Conservation (phyloP, 805 yeast genomes). For the Metschnikowia arizonensis region DNA sequence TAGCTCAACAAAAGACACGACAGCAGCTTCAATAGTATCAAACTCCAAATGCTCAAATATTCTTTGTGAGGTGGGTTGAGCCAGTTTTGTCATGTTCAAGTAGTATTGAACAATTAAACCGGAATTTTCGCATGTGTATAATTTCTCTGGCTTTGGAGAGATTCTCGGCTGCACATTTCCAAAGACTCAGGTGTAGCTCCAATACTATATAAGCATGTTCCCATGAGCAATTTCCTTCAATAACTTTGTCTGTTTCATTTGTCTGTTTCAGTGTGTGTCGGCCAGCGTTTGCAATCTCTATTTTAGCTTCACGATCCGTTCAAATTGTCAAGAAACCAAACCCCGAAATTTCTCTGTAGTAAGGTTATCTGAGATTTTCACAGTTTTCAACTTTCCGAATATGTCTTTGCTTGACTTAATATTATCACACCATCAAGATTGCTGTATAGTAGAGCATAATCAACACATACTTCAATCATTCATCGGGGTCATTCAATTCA, state of each 20-base stretch:
- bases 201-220: conserved; percentile 13
- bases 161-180: conserved; percentile 22
- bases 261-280: conserved; percentile 18
- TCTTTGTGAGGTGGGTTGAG: conserved; percentile 12
- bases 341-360: conserved; percentile 56
- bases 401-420: conserved; percentile 27
- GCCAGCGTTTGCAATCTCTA: conserved; percentile 15
- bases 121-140: conserved; percentile 16
- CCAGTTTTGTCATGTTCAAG: neutral
- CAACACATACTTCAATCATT: conserved; percentile 56
- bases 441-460: conserved; percentile 69
- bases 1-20: conserved; percentile 10
- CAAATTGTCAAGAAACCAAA: conserved; percentile 36
- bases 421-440: conserved; percentile 49
- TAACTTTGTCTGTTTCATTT: conserved; percentile 18
- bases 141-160: conserved; percentile 36
- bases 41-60: conserved; percentile 29
- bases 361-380: conserved; percentile 40
- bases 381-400: conserved; percentile 35
- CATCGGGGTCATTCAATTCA: conserved; percentile 54
- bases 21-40: conserved; percentile 14
- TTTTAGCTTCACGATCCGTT: conserved; percentile 21
- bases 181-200: conserved; percentile 16
- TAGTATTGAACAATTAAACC: neutral
- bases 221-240: conserved; percentile 12